Evolutionary conservation across 2,329 filamentous ascomycete genomes (phyloP), one percentile per base, ranked within the genome.

Genomic region (Curvularia sp.): DNA sequence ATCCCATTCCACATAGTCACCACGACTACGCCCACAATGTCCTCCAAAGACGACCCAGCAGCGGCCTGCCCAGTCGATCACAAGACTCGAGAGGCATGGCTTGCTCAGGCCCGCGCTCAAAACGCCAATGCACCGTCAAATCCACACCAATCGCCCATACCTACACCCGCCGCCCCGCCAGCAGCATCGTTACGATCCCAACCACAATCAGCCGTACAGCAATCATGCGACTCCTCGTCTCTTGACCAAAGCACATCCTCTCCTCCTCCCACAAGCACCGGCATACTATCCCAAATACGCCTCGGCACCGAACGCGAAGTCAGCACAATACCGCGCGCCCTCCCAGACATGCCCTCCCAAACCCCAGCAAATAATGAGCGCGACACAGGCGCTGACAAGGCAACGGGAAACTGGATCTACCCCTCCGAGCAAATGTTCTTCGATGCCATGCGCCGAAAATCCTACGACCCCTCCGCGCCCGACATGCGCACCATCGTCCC

Each of bases 401-500:
- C 80, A 38, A 86, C 86, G 0, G 94, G 94, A 0, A 97, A 97
- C 77, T 99, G 95, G 95, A 89, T 99, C 61, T 99, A 99, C 78
- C 95, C 95, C 0, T 95, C 91, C 0, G 94, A 98, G 77, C 90
- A 91, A 73, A 96, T 97, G 88, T 99, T 99, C 83, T 98, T 98
- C 80, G 91, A 96, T 48, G 95, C 95, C 44, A 94, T 99, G 88
- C 88, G 90, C 82, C 89, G 94, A 74, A 99, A 99, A 79, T 90
- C 89, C 43, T 89, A 93, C 80, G 86, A 88, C 60, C 88, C 86
- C 30, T 81, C 83, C 13, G 86, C 86, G 0, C 81, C 84, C 5
- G 93, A 97, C 78, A 97, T 97, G 89, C 89, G 86, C 71, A 91
- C 91, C 33, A 93, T 98, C 33, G 93, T 98, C 54, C 95, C 93